Conservation (phyloP, 1,284 basidiomycete genomes). For the Boletellus sp. region DNA sequence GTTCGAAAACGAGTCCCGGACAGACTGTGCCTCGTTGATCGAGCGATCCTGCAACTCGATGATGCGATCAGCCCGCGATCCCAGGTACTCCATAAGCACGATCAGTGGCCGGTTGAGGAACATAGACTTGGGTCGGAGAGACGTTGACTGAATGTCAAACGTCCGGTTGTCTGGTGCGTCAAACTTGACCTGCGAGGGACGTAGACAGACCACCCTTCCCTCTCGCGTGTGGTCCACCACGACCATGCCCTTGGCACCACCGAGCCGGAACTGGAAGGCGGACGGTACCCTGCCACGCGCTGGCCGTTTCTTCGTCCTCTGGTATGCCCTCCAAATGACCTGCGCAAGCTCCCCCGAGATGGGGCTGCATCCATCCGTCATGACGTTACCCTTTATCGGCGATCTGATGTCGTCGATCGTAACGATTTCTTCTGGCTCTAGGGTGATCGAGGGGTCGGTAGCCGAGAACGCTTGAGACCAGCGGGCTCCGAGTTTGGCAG, state of each 20-base stretch:
- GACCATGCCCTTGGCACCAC: constrained; percentile 47
- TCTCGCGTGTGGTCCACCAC: constrained; percentile 38
- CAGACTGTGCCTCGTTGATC: constrained; percentile 34
- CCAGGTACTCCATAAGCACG: constrained; percentile 42
- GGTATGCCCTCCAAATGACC: constrained; percentile 33
- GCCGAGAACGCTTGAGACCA: constrained; percentile 53
- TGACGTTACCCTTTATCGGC: constrained; percentile 20
- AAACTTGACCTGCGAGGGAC: constrained; percentile 50
- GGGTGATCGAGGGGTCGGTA: constrained; percentile 41
- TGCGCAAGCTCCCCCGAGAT: constrained; percentile 38
- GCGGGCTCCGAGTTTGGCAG: constrained; percentile 48
- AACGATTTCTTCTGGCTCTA: constrained; percentile 33
- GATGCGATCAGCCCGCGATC: constrained; percentile 33
- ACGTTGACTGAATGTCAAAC: constrained; percentile 46
- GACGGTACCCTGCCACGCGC: constrained; percentile 28
- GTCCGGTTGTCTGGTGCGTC: constrained; percentile 36
- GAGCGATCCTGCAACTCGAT: constrained; percentile 38
- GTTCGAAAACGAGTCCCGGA: constrained; percentile 26
- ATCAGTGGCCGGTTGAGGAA: constrained; percentile 46
- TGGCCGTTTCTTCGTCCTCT: constrained; percentile 19
- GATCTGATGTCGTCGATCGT: constrained; percentile 31
- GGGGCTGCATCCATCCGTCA: constrained; percentile 48
- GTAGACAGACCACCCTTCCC: constrained; percentile 37
- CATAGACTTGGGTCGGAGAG: constrained; percentile 37
- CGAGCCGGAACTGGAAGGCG: constrained; percentile 40